phyloP scores from a whole-genome alignment of 1,139 yeast genomes.

The Chernovozyma sophiae-reginae region DNA sequence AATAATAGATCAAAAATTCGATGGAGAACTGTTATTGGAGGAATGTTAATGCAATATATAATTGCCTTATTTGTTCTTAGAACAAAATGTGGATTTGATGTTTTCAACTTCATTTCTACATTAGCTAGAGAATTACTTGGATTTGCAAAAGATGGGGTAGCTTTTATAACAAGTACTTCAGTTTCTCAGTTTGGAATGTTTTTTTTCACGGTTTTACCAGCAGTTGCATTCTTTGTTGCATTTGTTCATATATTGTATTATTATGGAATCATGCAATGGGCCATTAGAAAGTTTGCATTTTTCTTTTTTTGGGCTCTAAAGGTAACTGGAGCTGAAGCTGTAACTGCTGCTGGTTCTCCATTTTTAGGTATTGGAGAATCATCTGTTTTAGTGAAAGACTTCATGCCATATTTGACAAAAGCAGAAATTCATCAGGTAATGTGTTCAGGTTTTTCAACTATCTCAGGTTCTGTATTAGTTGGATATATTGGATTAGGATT shows the following conservation, averaged over 20 bases:
- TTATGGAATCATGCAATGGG: constrained; percentile 61
- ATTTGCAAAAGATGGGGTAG: constrained; percentile 62
- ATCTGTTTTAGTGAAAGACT: constrained; percentile 59
- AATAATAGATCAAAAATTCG: constrained; percentile 42
- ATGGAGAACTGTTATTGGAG: constrained; percentile 64
- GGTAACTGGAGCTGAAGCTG: constrained; percentile 65
- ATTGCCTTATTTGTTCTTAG: constrained; percentile 60
- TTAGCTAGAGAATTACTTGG: constrained; percentile 58
- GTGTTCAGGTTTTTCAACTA: constrained; percentile 67
- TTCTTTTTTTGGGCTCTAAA: constrained; percentile 61
- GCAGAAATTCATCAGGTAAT: constrained; percentile 65
- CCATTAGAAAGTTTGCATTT: constrained; percentile 53
- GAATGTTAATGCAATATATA: constrained; percentile 59
- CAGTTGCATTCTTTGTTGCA: constrained; percentile 63
- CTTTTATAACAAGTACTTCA: constrained; percentile 47
- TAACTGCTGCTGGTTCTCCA: constrained; percentile 68
- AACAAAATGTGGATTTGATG: constrained; percentile 58
- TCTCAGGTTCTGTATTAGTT: constrained; percentile 63
- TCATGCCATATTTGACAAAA: constrained; percentile 56
- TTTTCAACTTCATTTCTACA: constrained; percentile 58
- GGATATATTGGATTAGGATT: constrained; percentile 64
- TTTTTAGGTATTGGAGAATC: constrained; percentile 69
- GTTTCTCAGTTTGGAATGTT: constrained; percentile 43
- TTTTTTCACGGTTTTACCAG: constrained; percentile 56
- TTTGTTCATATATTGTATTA: constrained; percentile 60